These are phyloP conservation scores for Sutorius australiensis DNA, from an alignment of 768 basidiomycete species.

Conservation along the genomic window DNA sequence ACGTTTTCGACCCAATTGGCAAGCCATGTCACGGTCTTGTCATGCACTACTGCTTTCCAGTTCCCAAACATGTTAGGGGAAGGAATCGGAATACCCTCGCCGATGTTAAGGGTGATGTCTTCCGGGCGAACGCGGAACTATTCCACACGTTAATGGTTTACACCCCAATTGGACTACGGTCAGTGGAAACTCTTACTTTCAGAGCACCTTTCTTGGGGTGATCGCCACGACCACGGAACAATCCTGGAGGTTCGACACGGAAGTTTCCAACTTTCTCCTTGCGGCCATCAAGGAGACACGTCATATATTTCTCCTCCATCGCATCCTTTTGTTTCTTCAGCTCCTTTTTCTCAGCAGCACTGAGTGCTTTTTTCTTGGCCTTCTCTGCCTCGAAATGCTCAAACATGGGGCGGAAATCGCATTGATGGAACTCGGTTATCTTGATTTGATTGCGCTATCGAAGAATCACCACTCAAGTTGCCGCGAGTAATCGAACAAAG, in stretches of 20 bases:
- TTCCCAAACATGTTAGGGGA: conserved; percentile 88
- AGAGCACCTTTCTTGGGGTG: conserved; percentile 96
- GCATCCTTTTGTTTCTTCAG: conserved; percentile 82
- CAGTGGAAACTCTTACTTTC: conserved; percentile 54
- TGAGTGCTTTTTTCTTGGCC: conserved; percentile 86
- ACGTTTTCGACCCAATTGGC: conserved; percentile 99
- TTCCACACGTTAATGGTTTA: conserved; percentile 6
- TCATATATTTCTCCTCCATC: conserved; percentile 77
- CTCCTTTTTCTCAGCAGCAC: conserved; percentile 85
- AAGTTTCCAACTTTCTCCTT: conserved; percentile 99
- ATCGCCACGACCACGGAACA: conserved; percentile 96
- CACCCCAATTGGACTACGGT: background rate
- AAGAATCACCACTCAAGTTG: conserved; percentile 8
- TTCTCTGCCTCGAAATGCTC: conserved; percentile 91
- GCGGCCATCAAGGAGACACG: conserved; percentile 89
- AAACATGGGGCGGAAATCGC: conserved; percentile 94
- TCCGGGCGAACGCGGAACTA: conserved; percentile 89
- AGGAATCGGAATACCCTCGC: conserved; percentile 67
- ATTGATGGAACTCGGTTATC: conserved; percentile 71
- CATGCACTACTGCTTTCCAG: conserved; percentile 87
- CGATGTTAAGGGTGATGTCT: conserved; percentile 95
- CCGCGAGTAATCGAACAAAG: conserved; percentile 14
- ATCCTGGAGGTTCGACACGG: conserved; percentile 95
- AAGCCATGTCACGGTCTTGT: conserved; percentile 97
- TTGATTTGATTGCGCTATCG: conserved; percentile 65